phyloP scores from a whole-genome alignment of 805 yeast species.

The Maudiozyma barnettii region DNA sequence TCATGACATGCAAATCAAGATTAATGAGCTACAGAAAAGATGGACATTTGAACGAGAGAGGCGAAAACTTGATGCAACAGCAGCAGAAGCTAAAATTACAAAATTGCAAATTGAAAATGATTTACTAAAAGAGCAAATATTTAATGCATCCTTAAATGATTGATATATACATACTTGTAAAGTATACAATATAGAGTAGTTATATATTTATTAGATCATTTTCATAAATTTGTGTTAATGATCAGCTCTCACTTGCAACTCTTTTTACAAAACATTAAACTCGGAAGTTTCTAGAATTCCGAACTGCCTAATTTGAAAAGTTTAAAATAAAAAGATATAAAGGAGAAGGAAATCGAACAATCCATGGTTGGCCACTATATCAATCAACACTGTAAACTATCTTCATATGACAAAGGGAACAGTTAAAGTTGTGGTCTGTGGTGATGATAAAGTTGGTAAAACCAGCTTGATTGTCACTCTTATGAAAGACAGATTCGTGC shows the following conservation, averaged over 20 bases:
- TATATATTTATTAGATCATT: no score
- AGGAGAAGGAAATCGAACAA: background rate
- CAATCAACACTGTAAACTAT: background rate
- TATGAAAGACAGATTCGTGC: slow-evolving; percentile 71
- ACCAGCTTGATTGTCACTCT: slow-evolving; percentile 70
- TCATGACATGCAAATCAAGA: slow-evolving; percentile 37
- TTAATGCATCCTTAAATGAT: slow-evolving; percentile 2
- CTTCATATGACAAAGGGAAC: slow-evolving; percentile 36
- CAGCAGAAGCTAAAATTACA: slow-evolving; percentile 41
- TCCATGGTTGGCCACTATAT: background rate
- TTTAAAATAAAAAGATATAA: no score
- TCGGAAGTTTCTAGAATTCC: no score
- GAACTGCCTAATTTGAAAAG: no score
- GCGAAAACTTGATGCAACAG: slow-evolving; percentile 49
- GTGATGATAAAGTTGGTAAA: slow-evolving; percentile 88
- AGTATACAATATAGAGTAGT: no score
- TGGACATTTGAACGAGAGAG: slow-evolving; percentile 69
- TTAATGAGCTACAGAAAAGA: slow-evolving; percentile 52
- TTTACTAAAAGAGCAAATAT: slow-evolving; percentile 27
- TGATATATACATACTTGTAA: background rate
- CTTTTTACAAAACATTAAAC: no score
- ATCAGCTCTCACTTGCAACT: no score
- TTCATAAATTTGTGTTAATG: no score
- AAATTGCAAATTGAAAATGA: slow-evolving; percentile 50
- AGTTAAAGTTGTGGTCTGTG: slow-evolving; percentile 81